These are phyloP conservation scores for Scytalidium sp. DNA, from an alignment of 2,329 filamentous ascomycete genomes.

Conservation along the genomic window DNA sequence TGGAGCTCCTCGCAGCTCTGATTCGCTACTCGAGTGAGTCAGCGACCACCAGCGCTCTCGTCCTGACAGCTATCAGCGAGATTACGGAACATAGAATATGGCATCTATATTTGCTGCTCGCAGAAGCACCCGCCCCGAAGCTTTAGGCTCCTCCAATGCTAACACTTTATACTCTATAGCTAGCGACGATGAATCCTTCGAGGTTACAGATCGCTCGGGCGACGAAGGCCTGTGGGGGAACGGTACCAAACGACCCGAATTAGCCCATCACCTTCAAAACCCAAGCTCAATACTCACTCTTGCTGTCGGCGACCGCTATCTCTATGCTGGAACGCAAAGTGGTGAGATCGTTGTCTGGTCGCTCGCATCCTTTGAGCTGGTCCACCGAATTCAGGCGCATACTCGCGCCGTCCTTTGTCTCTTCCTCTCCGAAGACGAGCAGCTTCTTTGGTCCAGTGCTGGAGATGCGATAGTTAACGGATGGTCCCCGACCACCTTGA, in stretches of 20 bases:
- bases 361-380: constrained; percentile 80
- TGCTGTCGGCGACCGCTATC: constrained; percentile 73
- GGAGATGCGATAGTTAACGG: constrained; percentile 94
- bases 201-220: not conserved
- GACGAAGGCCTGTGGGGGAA: not conserved
- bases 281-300: constrained; percentile 79
- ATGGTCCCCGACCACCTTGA: constrained; percentile 78
- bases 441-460: constrained; percentile 83
- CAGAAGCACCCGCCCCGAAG: not conserved
- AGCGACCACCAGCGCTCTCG: not conserved
- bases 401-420: constrained; percentile 87
- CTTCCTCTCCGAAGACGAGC: constrained; percentile 70
- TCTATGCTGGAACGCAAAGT: constrained; percentile 90
- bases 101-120: constrained; percentile 3
- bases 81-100: not conserved
- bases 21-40: not conserved
- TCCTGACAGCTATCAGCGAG: not conserved
- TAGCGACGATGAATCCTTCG: constrained; percentile 1
- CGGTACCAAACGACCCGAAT: constrained; percentile 45
- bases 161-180: not conserved
- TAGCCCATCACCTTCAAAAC: constrained; percentile 73
- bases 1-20: not conserved
- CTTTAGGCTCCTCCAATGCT: not conserved
- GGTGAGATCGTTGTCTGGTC: constrained; percentile 94
- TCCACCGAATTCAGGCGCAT: constrained; percentile 80